Evolutionary conservation across 2,329 filamentous ascomycete species (phyloP), one percentile per base, ranked within the genome.

Genomic region (Domatiomyces catenatus): DNA sequence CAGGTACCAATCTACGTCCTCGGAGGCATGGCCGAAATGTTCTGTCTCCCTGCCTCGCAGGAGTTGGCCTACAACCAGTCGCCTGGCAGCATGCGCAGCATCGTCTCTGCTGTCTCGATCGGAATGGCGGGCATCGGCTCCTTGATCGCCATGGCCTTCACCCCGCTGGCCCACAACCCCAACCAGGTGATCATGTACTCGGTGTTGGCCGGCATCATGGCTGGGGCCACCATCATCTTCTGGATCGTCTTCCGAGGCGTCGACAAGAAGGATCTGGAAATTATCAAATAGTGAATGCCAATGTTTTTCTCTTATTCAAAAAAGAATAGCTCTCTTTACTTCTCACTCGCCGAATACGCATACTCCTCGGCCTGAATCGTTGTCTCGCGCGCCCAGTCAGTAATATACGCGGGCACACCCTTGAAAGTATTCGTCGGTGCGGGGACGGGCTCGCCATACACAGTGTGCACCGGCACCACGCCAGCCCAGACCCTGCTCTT

Each of bases 51-150:
- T 54, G 83, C 81, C 1, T 77, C 78, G 54, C 73, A 83, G 7
- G 83, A 86, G 62, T 85, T 85, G 57, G 82, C 80, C 19, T 86
- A 80, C 66, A 84, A 80, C 59, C 84, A 86, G 65, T 81, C 83
- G 0, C 82, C 82, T 1, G 74, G 75, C 43, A 77, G 72, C 62
- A 84, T 86, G 80, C 47, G 50, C 7, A 47, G 42, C 7, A 49
- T 52, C 19, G 51, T 52, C 8, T 44, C 44, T 3, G 48, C 46
- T 3, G 44, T 52, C n/a, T 15, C 39, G 10, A 28, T 48, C 1
- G 48, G 26, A 20, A 48, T 48, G 24, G 46, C 28, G 10, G 47
- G 32, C 32, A 39, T 39, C 12, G 32, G 32, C 10, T 39, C 32
- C 1, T 15, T 39, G 15, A 15, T 39, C 3, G 32, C 32, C 10